A percentile compares a stretch with the other conserved stretches of the same genome.
phyloP scores from a whole-genome alignment of 2,329 filamentous ascomycete genomes.

The Aspergillus cejpii region DNA sequence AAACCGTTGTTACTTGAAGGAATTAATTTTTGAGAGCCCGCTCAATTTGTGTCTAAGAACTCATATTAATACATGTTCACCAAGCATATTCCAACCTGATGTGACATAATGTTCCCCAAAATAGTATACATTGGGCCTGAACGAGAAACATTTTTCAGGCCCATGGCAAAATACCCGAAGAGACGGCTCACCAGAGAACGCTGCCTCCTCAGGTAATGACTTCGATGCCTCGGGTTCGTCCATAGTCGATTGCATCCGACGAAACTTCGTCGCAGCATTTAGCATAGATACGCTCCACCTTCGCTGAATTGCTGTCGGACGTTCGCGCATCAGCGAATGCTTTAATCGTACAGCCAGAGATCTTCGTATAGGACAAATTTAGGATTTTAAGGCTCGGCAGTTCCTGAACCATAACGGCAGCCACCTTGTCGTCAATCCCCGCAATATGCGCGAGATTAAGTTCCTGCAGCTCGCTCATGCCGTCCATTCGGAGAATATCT shows the following conservation, averaged over 20 bases:
- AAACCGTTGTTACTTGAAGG: no score
- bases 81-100: no score
- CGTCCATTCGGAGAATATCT: slow-evolving; percentile 12
- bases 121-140: background rate
- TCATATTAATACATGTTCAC: background rate
- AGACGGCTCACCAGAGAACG: no score
- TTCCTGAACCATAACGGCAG: slow-evolving; percentile 14
- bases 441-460: slow-evolving; percentile 25
- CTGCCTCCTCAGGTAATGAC: slow-evolving; percentile 17
- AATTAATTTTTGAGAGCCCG: background rate
- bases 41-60: background rate
- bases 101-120: background rate
- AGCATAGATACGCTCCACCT: slow-evolving; percentile 24
- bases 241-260: slow-evolving; percentile 31
- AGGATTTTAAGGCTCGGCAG: slow-evolving; percentile 29
- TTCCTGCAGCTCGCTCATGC: slow-evolving; percentile 21
- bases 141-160: no score
- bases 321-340: slow-evolving; percentile 23
- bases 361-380: slow-evolving; percentile 29
- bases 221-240: slow-evolving; percentile 24
- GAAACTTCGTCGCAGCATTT: slow-evolving; percentile 28
- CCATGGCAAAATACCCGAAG: no score
- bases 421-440: slow-evolving; percentile 23
- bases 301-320: slow-evolving; percentile 6
- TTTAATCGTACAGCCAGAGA: slow-evolving; percentile 33